Evolutionary conservation across 805 yeast genomes (phyloP), one percentile per base, ranked within the genome.

Genomic region (Grigorovia transvaalensis): DNA sequence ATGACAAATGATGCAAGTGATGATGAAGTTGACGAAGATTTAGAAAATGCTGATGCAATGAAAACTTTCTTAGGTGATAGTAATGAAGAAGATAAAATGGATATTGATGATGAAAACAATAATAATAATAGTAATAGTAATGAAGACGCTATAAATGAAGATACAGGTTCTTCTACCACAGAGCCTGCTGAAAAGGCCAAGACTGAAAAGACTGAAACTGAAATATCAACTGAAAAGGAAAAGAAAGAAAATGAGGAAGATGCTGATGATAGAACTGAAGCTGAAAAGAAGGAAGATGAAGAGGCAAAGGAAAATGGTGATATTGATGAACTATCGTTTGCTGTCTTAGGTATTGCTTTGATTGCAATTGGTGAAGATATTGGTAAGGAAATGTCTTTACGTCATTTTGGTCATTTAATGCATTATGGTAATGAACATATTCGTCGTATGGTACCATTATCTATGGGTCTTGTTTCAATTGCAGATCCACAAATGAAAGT

Each of bases 301-400:
- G 65, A 59, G 15, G 71, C 63, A 43, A 63, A 64, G 18, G 70
- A 63, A 33, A 57, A 60, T 29, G 66, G 63, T 17, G 55, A 57
- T 44, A 64, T 60, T 19, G 74, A 68, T 44, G 74, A 72, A 49
- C 59, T 67, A 62, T 95, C 95, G 1, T 88, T 87, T 63, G 93
- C 98, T 9, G 97, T 93, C 18, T 76, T 93, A 50, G 99, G 99
- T 54, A 79, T 93, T 58, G 99, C 97, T 0, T 77, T 86, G 57
- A 86, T 95, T 61, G 93, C 96, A 13, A 84, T 93, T 85, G 99
- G 99, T 56, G 99, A 93, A 70, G 96, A 88, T 57, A 87, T 93
- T 66, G 99, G 99, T 38, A 95, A 87, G 69, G 96, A 91, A 60
- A 93, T 93, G 99, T 84, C 91, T 9, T 73, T 91, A 64, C 90